Evolutionary conservation across 495 filamentous ascomycete genomes (phyloP).

Genomic region (Podospora sp.): DNA sequence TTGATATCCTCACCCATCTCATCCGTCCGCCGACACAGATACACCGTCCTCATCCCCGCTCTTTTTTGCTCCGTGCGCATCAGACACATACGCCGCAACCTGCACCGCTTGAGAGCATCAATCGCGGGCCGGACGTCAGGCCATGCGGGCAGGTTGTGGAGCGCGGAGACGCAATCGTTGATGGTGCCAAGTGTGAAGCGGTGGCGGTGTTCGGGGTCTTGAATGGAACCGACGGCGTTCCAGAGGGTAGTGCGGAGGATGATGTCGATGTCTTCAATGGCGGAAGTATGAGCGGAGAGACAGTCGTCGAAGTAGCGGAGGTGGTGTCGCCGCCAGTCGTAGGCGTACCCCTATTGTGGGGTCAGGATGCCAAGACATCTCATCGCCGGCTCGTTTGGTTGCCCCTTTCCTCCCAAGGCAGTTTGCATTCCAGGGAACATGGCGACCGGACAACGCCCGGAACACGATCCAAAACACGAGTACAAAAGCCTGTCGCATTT

Average conservation of each 20-base stretch:
- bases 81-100: slow-evolving; percentile 60
- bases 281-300: slow-evolving; percentile 32
- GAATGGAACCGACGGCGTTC: slow-evolving; percentile 29
- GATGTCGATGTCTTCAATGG: slow-evolving; percentile 54
- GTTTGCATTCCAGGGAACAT: no score
- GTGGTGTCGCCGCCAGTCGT: no score
- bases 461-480: no score
- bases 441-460: no score
- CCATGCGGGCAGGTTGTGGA: slow-evolving; percentile 42
- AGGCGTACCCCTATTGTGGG: no score
- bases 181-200: slow-evolving; percentile 20
- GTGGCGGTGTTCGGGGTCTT: slow-evolving; percentile 18
- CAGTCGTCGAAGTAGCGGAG: no score
- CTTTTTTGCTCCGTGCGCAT: slow-evolving; percentile 49
- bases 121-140: slow-evolving; percentile 43
- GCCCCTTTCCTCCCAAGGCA: no score
- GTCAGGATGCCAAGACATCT: no score
- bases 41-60: slow-evolving; percentile 54
- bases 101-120: slow-evolving; percentile 40
- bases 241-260: slow-evolving; percentile 47
- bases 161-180: slow-evolving; percentile 30
- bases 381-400: no score
- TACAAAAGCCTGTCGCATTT: no score
- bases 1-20: slow-evolving; percentile 56
- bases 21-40: slow-evolving; percentile 57